phyloP scores from a whole-genome alignment of 257 asterid species.

The Nyctanthes arbortristis region DNA sequence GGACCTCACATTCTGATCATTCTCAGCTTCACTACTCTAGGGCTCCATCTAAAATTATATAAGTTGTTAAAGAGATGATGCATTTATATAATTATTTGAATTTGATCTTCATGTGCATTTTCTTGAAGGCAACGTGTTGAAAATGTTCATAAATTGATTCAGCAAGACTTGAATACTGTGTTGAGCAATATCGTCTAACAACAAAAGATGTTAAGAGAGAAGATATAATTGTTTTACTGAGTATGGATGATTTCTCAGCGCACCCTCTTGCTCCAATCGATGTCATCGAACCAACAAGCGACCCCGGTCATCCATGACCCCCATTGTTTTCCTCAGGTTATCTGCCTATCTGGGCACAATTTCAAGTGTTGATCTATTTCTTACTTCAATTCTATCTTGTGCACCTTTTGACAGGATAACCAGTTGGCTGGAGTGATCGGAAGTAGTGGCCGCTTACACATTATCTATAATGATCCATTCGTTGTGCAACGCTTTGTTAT shows the following conservation, averaged over 20 bases:
- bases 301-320: slow-evolving; percentile 93
- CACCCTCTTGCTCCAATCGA: slow-evolving; percentile 93
- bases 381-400: neutral
- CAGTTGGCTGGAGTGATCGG: slow-evolving; percentile 85
- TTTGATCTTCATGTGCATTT: too few relatives aligned
- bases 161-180: too few relatives aligned
- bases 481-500: too few relatives aligned
- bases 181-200: too few relatives aligned
- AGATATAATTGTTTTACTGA: neutral
- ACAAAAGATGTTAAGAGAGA: neutral
- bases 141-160: too few relatives aligned
- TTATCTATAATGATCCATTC: slow-evolving; percentile 3
- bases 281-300: slow-evolving; percentile 79
- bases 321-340: slow-evolving; percentile 85
- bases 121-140: too few relatives aligned
- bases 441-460: slow-evolving; percentile 83
- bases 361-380: too few relatives aligned
- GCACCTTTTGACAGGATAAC: slow-evolving; percentile 48
- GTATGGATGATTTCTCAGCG: slow-evolving; percentile 77
- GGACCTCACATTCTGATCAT: neutral
- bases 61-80: too few relatives aligned
- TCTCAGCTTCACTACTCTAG: neutral
- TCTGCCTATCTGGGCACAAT: too few relatives aligned
- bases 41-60: neutral
- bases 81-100: too few relatives aligned